Evolutionary conservation across 2,329 filamentous ascomycete genomes (phyloP).

Genomic region (Botrytis hyacinthi): DNA sequence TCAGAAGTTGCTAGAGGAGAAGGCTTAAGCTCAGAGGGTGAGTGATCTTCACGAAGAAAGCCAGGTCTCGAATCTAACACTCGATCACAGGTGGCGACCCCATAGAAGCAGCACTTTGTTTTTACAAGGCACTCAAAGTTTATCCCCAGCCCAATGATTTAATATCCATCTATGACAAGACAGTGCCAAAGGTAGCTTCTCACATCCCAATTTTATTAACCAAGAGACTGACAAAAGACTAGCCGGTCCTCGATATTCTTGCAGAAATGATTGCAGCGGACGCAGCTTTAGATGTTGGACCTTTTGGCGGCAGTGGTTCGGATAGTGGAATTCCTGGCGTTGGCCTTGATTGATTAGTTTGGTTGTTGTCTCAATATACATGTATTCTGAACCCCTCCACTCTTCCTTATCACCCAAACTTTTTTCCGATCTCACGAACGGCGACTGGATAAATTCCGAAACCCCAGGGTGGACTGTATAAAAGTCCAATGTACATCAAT

Average conservation of each 20-base stretch:
- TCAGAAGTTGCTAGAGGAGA: slow-evolving; percentile 90
- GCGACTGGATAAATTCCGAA: slow-evolving; percentile 23
- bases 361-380: slow-evolving; percentile 19
- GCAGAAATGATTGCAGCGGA: slow-evolving; percentile 98
- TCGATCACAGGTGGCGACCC: slow-evolving; percentile 56
- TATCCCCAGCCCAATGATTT: slow-evolving; percentile 92
- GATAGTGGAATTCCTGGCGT: slow-evolving; percentile 36
- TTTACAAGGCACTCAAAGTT: slow-evolving; percentile 98
- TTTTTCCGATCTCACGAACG: slow-evolving; percentile 15
- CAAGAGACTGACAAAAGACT: slow-evolving; percentile 29
- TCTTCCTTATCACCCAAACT: slow-evolving; percentile 25
- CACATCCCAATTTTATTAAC: slow-evolving; percentile 29
- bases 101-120: slow-evolving; percentile 85
- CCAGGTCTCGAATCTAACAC: slow-evolving; percentile 5
- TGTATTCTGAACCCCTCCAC: slow-evolving; percentile 19
- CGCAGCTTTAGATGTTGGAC: slow-evolving; percentile 63
- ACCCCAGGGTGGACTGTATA: slow-evolving; percentile 12
- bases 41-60: slow-evolving; percentile 33
- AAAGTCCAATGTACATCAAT: slow-evolving; percentile 33
- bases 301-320: slow-evolving; percentile 34
- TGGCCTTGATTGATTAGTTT: slow-evolving; percentile 39
- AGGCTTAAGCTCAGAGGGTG: slow-evolving; percentile 77
- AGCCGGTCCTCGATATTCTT: slow-evolving; percentile 91
- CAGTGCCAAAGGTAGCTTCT: slow-evolving; percentile 81
- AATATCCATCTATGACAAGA: slow-evolving; percentile 98